Evolutionary conservation across 306 rosid genomes (phyloP).

Genomic region (Corylus americana): DNA sequence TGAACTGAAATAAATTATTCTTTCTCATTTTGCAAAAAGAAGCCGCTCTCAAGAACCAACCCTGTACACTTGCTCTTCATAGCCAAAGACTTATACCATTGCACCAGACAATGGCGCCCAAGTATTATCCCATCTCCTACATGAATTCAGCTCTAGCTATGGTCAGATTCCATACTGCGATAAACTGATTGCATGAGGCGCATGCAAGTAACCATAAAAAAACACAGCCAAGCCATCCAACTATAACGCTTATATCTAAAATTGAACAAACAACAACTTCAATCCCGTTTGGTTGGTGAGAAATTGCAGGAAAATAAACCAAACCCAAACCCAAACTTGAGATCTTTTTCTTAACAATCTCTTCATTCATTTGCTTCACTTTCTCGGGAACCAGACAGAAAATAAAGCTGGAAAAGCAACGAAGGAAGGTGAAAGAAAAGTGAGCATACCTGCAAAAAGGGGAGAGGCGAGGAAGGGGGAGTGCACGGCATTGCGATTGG

Average conservation of each 20-base stretch:
- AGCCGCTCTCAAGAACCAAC: not conserved
- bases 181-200: not conserved
- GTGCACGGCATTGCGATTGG: conserved; percentile 41
- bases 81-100: not conserved
- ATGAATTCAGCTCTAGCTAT: not conserved
- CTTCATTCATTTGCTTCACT: not conserved
- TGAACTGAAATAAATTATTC: not conserved
- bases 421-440: not conserved
- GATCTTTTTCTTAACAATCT: not conserved
- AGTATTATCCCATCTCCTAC: not conserved
- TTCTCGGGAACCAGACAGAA: not conserved
- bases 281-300: not conserved
- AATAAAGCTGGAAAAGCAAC: not conserved
- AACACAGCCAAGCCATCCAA: not conserved
- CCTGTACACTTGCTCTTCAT: not conserved
- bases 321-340: not conserved
- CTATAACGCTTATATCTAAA: not conserved
- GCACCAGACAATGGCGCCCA: not conserved
- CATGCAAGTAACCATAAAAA: not conserved
- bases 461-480: conserved; percentile 20
- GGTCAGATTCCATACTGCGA: not conserved
- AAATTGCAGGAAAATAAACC: conserved; percentile 7
- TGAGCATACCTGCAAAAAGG: conserved; percentile 36
- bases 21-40: not conserved
- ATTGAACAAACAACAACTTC: not conserved